phyloP scores from a whole-genome alignment of 2,329 filamentous ascomycete species.

The Scolecobasidium constrictum region DNA sequence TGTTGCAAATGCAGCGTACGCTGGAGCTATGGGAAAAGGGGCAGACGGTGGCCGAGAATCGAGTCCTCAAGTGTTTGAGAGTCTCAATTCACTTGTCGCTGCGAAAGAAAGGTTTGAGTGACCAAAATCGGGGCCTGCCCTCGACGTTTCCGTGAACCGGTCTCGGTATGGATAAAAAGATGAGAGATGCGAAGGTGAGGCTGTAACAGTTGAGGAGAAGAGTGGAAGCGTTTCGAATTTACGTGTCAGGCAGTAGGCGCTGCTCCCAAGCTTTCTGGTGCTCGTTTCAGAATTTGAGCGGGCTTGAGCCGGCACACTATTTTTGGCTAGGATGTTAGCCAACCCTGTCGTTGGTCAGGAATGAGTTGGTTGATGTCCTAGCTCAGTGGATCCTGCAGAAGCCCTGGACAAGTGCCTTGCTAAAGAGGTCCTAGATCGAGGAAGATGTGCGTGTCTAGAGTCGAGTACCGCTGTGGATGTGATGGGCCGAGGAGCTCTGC shows the following conservation, averaged over 20 bases:
- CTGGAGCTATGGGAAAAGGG: no score
- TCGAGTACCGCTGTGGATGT: neutral
- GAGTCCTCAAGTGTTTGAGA: no score
- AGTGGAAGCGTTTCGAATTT: neutral
- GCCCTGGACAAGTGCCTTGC: neutral
- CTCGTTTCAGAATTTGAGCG: neutral
- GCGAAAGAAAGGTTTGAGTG: no score
- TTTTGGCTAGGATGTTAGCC: no score
- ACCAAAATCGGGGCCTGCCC: neutral
- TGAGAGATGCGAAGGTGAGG: neutral
- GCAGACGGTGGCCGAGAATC: no score
- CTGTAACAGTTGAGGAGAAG: neutral
- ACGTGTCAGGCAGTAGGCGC: neutral
- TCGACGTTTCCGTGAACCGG: neutral
- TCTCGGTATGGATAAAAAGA: neutral
- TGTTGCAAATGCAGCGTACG: no score
- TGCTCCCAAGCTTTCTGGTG: neutral
- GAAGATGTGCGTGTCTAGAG: neutral
- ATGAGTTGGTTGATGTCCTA: neutral
- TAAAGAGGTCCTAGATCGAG: neutral
- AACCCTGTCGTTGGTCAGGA: no score
- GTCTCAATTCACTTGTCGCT: no score
- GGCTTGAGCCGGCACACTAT: no score
- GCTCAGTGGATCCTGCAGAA: neutral
- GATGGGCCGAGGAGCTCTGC: no score